phyloP scores from a whole-genome alignment of 108 stramenopile genomes.

The Skeletonema tropicum region DNA sequence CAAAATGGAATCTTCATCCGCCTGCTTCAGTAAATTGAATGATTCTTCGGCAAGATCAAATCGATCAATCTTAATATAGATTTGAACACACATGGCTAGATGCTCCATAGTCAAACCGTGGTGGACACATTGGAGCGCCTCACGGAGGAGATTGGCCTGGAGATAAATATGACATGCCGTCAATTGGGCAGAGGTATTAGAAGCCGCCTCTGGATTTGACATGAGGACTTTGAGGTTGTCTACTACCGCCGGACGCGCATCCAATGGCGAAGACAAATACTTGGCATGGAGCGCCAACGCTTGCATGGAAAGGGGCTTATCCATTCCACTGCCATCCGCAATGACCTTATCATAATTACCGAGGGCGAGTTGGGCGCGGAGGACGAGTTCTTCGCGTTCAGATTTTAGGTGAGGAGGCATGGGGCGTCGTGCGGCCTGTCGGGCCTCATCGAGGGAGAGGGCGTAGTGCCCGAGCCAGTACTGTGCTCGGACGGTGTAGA shows the following conservation, averaged over 20 bases:
- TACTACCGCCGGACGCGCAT: conserved; percentile 30
- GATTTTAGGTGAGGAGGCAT: conserved; percentile 78
- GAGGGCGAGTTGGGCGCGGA: conserved; percentile 84
- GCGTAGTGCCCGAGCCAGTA: conserved; percentile 97
- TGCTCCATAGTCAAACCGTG: conserved; percentile 91
- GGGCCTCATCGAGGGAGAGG: conserved; percentile 84
- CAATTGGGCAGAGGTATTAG: conserved; percentile 80
- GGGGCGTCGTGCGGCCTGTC: conserved; percentile 71
- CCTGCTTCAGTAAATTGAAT: conserved; percentile 69
- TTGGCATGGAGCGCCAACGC: conserved; percentile 80
- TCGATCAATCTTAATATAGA: conserved; percentile 94
- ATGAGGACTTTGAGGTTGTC: conserved; percentile 54
- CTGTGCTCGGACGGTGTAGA: conserved; percentile 97
- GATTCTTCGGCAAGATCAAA: conserved; percentile 87
- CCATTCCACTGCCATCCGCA: conserved; percentile 57
- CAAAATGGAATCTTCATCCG: conserved; percentile 96
- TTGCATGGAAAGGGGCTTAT: conserved; percentile 53
- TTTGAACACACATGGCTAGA: conserved; percentile 78
- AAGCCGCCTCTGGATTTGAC: conserved; percentile 49
- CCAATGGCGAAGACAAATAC: conserved; percentile 58
- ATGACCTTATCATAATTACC: conserved; percentile 87
- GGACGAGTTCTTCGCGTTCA: conserved; percentile 93
- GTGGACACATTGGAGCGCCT: conserved; percentile 92
- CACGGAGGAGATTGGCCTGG: conserved; percentile 78
- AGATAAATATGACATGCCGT: conserved; percentile 90